These are phyloP conservation scores for Paraleonurus japonicus DNA, from an alignment of 257 asterid genomes.

Conservation along the genomic window DNA sequence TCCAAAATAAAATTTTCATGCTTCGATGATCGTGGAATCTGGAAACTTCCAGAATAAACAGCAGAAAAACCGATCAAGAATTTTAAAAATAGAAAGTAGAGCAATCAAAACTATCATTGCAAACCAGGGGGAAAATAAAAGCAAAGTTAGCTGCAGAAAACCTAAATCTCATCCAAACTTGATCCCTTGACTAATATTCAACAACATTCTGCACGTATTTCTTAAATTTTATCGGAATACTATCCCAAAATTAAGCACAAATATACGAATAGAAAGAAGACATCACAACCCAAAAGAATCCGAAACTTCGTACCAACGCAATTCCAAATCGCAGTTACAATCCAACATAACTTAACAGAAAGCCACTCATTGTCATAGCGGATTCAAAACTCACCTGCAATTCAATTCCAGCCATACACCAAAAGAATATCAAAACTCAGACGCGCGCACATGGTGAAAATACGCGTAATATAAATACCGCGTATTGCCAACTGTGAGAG, in stretches of 20 bases:
- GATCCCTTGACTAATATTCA: constrained; percentile 15
- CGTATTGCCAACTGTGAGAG: neutral
- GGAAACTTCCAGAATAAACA: neutral
- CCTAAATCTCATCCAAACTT: constrained; percentile 13
- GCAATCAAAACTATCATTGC: constrained; percentile 9
- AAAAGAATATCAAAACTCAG: neutral
- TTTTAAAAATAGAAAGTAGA: neutral
- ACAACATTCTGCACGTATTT: neutral
- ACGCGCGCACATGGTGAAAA: neutral
- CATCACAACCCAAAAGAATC: constrained; percentile 16
- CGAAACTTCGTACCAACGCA: constrained; percentile 27
- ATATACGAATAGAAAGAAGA: neutral
- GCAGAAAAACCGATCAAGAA: neutral
- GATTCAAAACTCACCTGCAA: constrained; percentile 38
- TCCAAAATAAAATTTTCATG: neutral
- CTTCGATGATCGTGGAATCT: neutral
- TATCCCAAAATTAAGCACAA: neutral
- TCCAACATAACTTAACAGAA: constrained; percentile 22
- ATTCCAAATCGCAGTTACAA: constrained; percentile 30
- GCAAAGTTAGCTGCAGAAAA: too few species aligned
- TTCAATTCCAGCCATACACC: constrained; percentile 18
- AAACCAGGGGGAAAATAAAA: too few species aligned
- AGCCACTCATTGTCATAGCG: constrained; percentile 21
- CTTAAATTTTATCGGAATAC: neutral
- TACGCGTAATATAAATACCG: neutral